A percentile compares a stretch with the other conserved stretches of the same genome.
These are phyloP conservation scores for Fonsecaea nubica DNA, from an alignment of 2,329 filamentous ascomycete species.

Conservation along the genomic window DNA sequence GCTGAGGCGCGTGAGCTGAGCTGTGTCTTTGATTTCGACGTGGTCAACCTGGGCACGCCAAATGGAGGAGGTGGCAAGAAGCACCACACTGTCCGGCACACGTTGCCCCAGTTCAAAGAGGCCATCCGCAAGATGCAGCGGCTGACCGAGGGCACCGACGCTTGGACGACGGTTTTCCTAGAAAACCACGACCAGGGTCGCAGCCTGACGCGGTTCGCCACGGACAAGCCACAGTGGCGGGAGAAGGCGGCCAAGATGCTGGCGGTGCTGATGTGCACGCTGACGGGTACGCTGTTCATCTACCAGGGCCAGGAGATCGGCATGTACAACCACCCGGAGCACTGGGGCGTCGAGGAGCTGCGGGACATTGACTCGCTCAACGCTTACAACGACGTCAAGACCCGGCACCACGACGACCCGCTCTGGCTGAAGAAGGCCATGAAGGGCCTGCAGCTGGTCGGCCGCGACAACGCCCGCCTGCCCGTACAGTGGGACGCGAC, in stretches of 20 bases:
- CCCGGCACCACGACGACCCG: slow-evolving; percentile 45
- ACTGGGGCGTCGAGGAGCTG: slow-evolving; percentile 54
- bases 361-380: slow-evolving; percentile 45
- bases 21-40: slow-evolving; percentile 77
- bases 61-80: slow-evolving; percentile 35
- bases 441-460: slow-evolving; percentile 57
- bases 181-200: slow-evolving; percentile 72
- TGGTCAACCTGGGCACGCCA: slow-evolving; percentile 45
- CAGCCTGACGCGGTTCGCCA: slow-evolving; percentile 60
- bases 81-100: slow-evolving; percentile 35
- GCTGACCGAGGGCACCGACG: slow-evolving; percentile 59
- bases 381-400: slow-evolving; percentile 50
- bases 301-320: slow-evolving; percentile 66
- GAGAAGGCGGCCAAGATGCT: slow-evolving; percentile 65
- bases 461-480: slow-evolving; percentile 71
- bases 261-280: slow-evolving; percentile 62
- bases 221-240: slow-evolving; percentile 59
- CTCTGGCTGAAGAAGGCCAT: slow-evolving; percentile 55
- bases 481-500: slow-evolving; percentile 73
- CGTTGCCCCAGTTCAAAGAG: slow-evolving; percentile 59
- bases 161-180: slow-evolving; percentile 70
- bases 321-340: slow-evolving; percentile 60
- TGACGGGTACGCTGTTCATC: slow-evolving; percentile 61
- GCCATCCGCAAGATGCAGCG: slow-evolving; percentile 65
- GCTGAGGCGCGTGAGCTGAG: slow-evolving; percentile 60